Conservation (phyloP, 768 basidiomycete genomes). For the Cytidiella melzeri region DNA sequence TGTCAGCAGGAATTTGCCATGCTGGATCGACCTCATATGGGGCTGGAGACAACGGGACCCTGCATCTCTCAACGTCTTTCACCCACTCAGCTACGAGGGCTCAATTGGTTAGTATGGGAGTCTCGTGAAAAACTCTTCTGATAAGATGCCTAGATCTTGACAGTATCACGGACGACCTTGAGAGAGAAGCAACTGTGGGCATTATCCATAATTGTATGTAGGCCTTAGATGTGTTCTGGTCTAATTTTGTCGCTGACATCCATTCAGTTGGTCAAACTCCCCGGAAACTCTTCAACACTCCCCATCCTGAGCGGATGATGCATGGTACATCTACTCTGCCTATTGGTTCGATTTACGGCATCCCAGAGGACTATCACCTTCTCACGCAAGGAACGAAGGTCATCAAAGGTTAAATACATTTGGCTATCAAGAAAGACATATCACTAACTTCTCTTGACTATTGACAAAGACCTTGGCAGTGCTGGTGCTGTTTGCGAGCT, state of each 20-base stretch:
- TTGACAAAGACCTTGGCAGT: slow-evolving; percentile 40
- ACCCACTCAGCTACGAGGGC: slow-evolving; percentile 91
- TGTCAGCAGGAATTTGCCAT: slow-evolving; percentile 76
- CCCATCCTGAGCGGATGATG: slow-evolving; percentile 73
- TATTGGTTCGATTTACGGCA: slow-evolving; percentile 61
- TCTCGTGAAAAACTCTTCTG: not conserved
- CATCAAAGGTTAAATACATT: slow-evolving; percentile 47
- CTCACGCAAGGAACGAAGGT: slow-evolving; percentile 51
- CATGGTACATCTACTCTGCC: slow-evolving; percentile 72
- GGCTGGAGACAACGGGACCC: slow-evolving; percentile 79
- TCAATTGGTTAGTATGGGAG: slow-evolving; percentile 53
- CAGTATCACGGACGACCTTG: slow-evolving; percentile 75
- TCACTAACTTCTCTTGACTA: not conserved
- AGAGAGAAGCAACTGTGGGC: slow-evolving; percentile 88
- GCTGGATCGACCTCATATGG: slow-evolving; percentile 96
- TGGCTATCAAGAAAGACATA: not conserved
- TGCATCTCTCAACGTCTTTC: slow-evolving; percentile 77
- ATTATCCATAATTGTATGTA: slow-evolving; percentile 96
- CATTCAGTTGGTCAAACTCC: slow-evolving; percentile 84
- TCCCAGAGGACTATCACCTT: slow-evolving; percentile 78
- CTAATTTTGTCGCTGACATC: not conserved
- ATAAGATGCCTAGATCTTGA: slow-evolving; percentile 59
- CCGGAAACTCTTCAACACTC: slow-evolving; percentile 67
- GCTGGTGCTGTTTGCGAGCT: slow-evolving; percentile 43
- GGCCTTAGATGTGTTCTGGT: slow-evolving; percentile 13